These are phyloP conservation scores for Apiospora aurea DNA, from an alignment of 2,329 filamentous ascomycete genomes.

Conservation along the genomic window DNA sequence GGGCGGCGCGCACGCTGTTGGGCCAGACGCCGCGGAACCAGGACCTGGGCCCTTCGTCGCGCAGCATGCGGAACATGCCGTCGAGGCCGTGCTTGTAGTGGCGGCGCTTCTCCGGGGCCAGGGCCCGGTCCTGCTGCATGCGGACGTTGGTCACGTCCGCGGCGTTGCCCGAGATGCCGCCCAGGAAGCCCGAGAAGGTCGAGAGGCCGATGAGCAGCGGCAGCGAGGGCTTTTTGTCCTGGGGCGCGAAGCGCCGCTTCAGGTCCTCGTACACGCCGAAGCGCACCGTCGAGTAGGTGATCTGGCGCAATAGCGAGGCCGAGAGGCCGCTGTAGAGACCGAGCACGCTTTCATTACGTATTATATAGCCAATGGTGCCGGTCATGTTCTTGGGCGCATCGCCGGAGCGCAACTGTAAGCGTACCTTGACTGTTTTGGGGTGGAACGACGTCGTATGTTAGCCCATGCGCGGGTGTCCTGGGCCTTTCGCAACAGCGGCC, in stretches of 20 bases:
- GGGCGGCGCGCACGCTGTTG: constrained; percentile 80
- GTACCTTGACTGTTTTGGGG: constrained; percentile 66
- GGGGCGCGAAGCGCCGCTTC: constrained; percentile 70
- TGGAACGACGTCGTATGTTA: background rate
- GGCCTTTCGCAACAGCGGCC: background rate
- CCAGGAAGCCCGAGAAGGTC: constrained; percentile 82
- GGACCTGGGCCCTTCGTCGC: constrained; percentile 77
- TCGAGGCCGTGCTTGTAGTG: constrained; percentile 92
- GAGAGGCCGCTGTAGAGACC: constrained; percentile 93
- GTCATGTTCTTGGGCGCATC: constrained; percentile 82
- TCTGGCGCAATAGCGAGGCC: constrained; percentile 89
- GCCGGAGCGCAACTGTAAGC: constrained; percentile 82
- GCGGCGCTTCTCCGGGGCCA: constrained; percentile 75
- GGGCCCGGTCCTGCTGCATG: constrained; percentile 92
- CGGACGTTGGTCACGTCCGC: constrained; percentile 97
- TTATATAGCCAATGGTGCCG: constrained; percentile 83
- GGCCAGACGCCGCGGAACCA: constrained; percentile 88
- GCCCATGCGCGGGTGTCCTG: background rate
- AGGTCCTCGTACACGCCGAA: constrained; percentile 97
- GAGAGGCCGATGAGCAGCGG: constrained; percentile 83
- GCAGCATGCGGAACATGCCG: constrained; percentile 85
- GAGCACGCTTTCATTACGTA: constrained; percentile 75
- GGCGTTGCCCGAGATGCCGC: constrained; percentile 90
- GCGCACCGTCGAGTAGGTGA: constrained; percentile 94
- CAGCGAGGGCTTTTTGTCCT: constrained; percentile 66